A percentile compares a stretch with the other conserved stretches of the same genome.
These are phyloP conservation scores for Yamadazyma diospyri DNA, from an alignment of 1,139 yeast species.

Conservation along the genomic window DNA sequence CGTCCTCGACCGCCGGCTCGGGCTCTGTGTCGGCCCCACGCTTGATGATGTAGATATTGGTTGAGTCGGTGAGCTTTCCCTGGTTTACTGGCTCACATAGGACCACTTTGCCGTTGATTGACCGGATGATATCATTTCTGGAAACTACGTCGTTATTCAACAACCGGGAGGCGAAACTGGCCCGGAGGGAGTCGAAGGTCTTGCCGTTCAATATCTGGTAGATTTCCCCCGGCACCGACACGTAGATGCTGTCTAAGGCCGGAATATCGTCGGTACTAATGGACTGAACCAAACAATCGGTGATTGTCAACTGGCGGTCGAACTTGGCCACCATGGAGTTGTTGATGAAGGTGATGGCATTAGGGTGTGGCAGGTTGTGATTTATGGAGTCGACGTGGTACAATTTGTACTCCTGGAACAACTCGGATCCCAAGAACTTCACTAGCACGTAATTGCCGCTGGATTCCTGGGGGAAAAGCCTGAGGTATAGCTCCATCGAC, in stretches of 20 bases:
- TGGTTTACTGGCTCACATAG: constrained; percentile 74
- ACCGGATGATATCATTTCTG: constrained; percentile 32
- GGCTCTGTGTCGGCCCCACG: constrained; percentile 4
- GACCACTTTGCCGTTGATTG: constrained; percentile 48
- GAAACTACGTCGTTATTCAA: constrained; percentile 33
- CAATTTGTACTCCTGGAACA: constrained; percentile 32
- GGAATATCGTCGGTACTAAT: constrained; percentile 27
- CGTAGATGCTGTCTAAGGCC: constrained; percentile 27
- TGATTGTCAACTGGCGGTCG: constrained; percentile 33
- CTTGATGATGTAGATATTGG: constrained; percentile 53
- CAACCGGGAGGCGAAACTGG: constrained; percentile 26
- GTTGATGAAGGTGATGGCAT: constrained; percentile 37
- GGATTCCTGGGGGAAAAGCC: constrained; percentile 27
- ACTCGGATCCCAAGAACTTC: constrained; percentile 44
- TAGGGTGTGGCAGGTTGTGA: constrained; percentile 15
- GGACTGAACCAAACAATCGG: constrained; percentile 29
- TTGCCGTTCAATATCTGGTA: constrained; percentile 34
- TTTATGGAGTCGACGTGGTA: constrained; percentile 34
- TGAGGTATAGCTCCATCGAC: constrained; percentile 31
- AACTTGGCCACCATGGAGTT: constrained; percentile 30
- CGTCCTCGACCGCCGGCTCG: constrained; percentile 2
- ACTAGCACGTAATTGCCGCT: constrained; percentile 25
- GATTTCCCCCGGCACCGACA: constrained; percentile 44
- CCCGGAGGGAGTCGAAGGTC: constrained; percentile 23
- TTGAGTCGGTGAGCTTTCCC: constrained; percentile 45